Evolutionary conservation across 2,329 filamentous ascomycete species (phyloP).

Genomic region (Plenodomus tracheiphilus): DNA sequence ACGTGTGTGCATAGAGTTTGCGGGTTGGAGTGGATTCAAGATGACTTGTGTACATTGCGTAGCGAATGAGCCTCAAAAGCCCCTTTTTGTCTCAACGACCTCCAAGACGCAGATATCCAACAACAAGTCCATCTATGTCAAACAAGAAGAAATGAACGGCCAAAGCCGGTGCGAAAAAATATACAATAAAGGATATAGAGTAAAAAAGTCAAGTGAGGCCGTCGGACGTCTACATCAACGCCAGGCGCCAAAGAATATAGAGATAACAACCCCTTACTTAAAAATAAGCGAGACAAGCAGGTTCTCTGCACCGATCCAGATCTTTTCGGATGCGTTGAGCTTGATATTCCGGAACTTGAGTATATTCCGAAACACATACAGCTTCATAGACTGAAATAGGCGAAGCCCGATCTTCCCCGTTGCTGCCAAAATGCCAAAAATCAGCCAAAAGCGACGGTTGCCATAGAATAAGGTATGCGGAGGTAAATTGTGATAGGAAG

Average conservation of each 20-base stretch:
- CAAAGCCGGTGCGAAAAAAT: neutral
- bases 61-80: neutral
- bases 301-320: neutral
- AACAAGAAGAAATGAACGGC: neutral
- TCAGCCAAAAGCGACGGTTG: neutral
- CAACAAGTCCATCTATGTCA: neutral
- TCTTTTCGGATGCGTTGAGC: neutral
- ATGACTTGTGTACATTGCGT: too few relatives aligned
- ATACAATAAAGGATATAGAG: neutral
- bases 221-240: neutral
- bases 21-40: too few relatives aligned
- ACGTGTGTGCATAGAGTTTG: neutral
- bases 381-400: neutral
- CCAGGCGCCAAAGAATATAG: neutral
- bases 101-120: neutral
- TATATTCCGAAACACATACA: neutral
- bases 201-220: neutral
- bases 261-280: neutral
- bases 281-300: neutral
- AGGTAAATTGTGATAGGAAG: neutral
- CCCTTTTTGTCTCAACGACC: too few relatives aligned
- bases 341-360: neutral
- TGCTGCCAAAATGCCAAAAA: neutral
- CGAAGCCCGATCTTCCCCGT: neutral
- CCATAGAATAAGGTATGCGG: neutral